Evolutionary conservation across 768 basidiomycete genomes (phyloP), one percentile per base, ranked within the genome.

Genomic region (Boletus insuetus): DNA sequence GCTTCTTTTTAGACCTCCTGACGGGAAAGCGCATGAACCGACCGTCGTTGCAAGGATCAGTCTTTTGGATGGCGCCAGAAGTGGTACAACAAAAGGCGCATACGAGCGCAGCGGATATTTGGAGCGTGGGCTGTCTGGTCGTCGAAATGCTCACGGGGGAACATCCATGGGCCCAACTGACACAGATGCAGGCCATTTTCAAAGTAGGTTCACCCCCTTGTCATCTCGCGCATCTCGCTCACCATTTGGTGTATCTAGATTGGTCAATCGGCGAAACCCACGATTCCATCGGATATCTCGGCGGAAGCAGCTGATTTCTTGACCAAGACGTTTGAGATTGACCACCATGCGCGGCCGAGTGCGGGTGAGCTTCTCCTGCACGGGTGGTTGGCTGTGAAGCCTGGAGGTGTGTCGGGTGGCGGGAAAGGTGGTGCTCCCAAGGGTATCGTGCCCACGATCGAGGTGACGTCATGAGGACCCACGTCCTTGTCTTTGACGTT

Each of bases 41-140:
- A 8, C 91, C 94, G 6, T 98, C 97, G 2, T 75, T 98, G 6
- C 97, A 98, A 71, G 97, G 97, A 3, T 97, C 94, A 2, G 95
- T 98, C 12, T 98, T 97, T 74, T 98, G 96, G 96, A 98, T 98
- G 96, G 96, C 96, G 0, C 96, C 96, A 0, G 96, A 98, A 72
- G 94, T 98, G 19, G 97, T 98, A 55, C 95, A 95, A 67, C 97
- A 99, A 75, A 94, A 87, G 24, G 83, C 86, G 0, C 92, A 97
- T 67, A 95, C 94, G 11, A 81, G 79, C 56, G 95, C 95, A 66
- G 94, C 94, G 7, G 95, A 97, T 69, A 95, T 97, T 51, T 98
- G 95, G 95, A 92, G 91, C 68, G 87, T 98, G 1, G 94, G 94
- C 2, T 96, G 94, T 70, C 74, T 98, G 45, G 87, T 97, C 24